Evolutionary conservation across 192 early-diverging fungal species (phyloP).

Genomic region (Fimicolochytrium jonesii): DNA sequence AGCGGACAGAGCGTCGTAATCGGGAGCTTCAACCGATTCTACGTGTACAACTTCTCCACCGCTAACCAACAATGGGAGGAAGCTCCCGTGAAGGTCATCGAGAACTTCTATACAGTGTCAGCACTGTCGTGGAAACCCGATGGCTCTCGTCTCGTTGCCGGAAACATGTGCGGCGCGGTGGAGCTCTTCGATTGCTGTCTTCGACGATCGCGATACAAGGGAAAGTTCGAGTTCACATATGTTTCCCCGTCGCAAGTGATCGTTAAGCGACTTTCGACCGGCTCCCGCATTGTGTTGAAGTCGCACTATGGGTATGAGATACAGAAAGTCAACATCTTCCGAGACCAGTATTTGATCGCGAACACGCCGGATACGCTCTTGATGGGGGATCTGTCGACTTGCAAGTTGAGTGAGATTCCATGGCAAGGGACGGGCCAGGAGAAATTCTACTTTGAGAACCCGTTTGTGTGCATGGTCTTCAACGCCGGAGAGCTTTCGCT

Average conservation of each 20-base stretch:
- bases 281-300: conserved; percentile 62
- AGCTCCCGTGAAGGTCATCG: conserved; percentile 50
- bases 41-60: conserved; percentile 51
- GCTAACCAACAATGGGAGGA: conserved; percentile 51
- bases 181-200: conserved; percentile 68
- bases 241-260: conserved; percentile 64
- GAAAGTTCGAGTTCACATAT: conserved; percentile 68
- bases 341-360: conserved; percentile 62
- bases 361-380: conserved; percentile 60
- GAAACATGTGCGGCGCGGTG: conserved; percentile 53
- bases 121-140: conserved; percentile 60
- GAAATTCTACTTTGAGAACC: conserved; percentile 62
- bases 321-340: conserved; percentile 66
- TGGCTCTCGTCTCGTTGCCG: conserved; percentile 54
- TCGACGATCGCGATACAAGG: conserved; percentile 58
- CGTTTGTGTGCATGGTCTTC: conserved; percentile 63
- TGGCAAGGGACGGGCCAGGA: conserved; percentile 55
- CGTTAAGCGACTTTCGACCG: conserved; percentile 62
- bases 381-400: conserved; percentile 58
- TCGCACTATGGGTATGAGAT: conserved; percentile 64
- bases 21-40: conserved; percentile 52
- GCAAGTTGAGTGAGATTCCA: conserved; percentile 63
- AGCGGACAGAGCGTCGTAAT: conserved; percentile 56
- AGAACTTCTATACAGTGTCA: conserved; percentile 59
- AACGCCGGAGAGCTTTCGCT: conserved; percentile 61